Conservation (phyloP, 1,139 yeast genomes). For the Saccharomycopsis crataegensis region DNA sequence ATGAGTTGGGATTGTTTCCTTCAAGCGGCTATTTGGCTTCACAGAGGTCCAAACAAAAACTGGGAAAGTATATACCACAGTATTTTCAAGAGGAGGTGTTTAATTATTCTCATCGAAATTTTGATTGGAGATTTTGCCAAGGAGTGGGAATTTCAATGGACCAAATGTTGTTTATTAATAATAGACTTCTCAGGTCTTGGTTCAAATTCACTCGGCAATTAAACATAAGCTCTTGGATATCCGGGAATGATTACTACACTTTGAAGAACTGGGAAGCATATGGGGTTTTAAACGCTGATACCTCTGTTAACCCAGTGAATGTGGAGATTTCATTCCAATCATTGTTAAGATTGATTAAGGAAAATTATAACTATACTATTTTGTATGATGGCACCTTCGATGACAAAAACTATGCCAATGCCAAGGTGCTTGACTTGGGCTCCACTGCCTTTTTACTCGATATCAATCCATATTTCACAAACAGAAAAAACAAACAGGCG, state of each 20-base stretch:
- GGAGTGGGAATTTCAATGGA: neutral
- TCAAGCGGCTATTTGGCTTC: neutral
- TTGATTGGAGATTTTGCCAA: constrained; percentile 7
- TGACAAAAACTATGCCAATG: neutral
- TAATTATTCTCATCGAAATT: neutral
- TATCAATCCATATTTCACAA: constrained; percentile 3
- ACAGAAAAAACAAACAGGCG: neutral
- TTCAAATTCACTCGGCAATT: neutral
- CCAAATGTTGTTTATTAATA: neutral
- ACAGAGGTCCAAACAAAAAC: neutral
- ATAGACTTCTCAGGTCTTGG: constrained; percentile 1
- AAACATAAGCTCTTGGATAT: constrained; percentile 16
- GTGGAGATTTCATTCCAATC: neutral
- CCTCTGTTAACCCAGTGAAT: neutral
- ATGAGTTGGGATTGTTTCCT: neutral
- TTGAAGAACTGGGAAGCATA: constrained; percentile 24
- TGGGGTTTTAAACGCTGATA: neutral
- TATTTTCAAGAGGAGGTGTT: constrained; percentile 2
- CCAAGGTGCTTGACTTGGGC: neutral
- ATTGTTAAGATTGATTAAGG: neutral
- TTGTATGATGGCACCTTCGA: neutral
- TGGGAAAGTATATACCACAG: neutral
- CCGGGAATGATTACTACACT: constrained; percentile 22
- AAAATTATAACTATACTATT: constrained; percentile 1
- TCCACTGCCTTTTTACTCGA: constrained; percentile 3